Evolutionary conservation across 1,284 basidiomycete genomes (phyloP).

Genomic region (Gomphus sp.): DNA sequence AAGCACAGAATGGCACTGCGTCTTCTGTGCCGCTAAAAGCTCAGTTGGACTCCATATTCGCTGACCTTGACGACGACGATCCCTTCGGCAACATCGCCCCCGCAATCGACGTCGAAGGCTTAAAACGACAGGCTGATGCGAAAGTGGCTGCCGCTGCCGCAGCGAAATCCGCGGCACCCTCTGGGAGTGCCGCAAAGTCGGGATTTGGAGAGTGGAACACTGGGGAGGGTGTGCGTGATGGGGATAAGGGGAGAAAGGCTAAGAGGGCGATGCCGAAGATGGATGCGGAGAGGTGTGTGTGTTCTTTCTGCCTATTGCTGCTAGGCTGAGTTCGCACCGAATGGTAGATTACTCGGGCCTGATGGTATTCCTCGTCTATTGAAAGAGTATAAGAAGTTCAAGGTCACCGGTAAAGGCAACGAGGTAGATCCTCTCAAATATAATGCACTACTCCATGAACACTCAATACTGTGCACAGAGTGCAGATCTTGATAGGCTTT

Average conservation of each 20-base stretch:
- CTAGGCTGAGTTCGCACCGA: not conserved
- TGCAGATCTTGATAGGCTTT: constrained; percentile 65
- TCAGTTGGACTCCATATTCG: constrained; percentile 53
- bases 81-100: constrained; percentile 28
- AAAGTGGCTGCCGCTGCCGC: constrained; percentile 22
- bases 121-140: constrained; percentile 45
- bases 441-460: not conserved
- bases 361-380: constrained; percentile 75
- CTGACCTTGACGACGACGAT: constrained; percentile 37
- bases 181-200: constrained; percentile 2
- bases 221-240: no score
- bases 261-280: constrained; percentile 48
- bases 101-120: constrained; percentile 38
- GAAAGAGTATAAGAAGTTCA: constrained; percentile 64
- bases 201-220: no score
- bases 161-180: constrained; percentile 17
- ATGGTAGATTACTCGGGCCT: constrained; percentile 45
- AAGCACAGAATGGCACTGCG: not conserved
- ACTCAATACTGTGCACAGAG: constrained; percentile 33
- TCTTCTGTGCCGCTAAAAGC: not conserved
- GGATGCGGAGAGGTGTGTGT: constrained; percentile 48
- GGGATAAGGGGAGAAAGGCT: constrained; percentile 26
- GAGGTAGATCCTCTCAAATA: constrained; percentile 44
- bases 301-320: not conserved
- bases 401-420: constrained; percentile 77